Conservation (phyloP, 2,329 filamentous ascomycete genomes). For the Metarhizium humberi region DNA sequence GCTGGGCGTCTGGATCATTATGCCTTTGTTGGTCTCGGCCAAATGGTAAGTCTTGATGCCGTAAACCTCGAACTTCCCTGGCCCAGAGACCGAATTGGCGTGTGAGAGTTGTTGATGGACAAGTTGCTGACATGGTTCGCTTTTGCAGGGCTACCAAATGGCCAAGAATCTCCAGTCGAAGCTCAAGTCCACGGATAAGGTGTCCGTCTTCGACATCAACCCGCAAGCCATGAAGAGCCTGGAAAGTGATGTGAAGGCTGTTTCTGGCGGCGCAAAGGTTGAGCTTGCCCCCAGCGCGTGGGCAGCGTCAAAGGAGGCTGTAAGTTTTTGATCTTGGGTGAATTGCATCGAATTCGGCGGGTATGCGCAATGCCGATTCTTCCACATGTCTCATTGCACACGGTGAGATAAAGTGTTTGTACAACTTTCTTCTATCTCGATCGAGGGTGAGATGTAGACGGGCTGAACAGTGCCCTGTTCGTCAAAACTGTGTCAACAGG, state of each 20-base stretch:
- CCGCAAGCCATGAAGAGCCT: constrained; percentile 35
- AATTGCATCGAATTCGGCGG: neutral
- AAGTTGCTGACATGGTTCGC: neutral
- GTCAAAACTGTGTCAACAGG: too few relatives aligned
- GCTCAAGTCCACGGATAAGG: constrained; percentile 38
- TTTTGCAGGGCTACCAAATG: constrained; percentile 49
- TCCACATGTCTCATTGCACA: neutral
- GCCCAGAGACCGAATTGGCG: neutral
- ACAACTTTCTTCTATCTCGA: too few relatives aligned
- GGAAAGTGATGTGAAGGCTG: constrained; percentile 35
- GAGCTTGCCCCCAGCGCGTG: constrained; percentile 34
- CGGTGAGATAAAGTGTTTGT: neutral
- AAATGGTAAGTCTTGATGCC: constrained; percentile 40
- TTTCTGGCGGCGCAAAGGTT: constrained; percentile 35
- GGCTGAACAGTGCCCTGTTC: too few relatives aligned
- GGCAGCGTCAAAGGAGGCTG: constrained; percentile 42
- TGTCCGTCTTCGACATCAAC: constrained; percentile 50
- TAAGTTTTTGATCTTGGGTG: constrained; percentile 26
- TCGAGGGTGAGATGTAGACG: too few relatives aligned
- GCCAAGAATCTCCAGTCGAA: constrained; percentile 52
- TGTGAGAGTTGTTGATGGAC: neutral
- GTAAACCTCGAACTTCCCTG: neutral
- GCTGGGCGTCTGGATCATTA: constrained; percentile 40
- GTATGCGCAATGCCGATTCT: neutral
- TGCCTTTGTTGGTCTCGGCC: constrained; percentile 51